phyloP scores from a whole-genome alignment of 768 basidiomycete genomes.

The Coprinopsis strossmayeri region DNA sequence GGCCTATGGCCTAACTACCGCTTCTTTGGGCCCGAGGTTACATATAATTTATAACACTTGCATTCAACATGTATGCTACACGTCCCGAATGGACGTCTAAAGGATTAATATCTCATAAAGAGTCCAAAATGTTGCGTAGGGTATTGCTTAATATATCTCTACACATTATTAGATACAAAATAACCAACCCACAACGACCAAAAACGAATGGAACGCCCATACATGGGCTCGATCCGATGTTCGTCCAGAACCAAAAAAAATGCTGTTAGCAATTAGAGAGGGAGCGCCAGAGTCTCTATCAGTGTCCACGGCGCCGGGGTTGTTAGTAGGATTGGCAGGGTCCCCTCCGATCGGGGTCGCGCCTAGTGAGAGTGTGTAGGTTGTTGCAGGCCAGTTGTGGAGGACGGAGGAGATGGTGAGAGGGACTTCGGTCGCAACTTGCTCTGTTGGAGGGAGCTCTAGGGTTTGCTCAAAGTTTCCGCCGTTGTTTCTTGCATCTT shows the following conservation, averaged over 20 bases:
- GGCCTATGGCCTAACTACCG: conserved; percentile 62
- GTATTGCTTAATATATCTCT: no score
- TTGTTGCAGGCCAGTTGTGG: no score
- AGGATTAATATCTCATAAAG: neutral
- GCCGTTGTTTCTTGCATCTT: conserved; percentile 28
- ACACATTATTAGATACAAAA: neutral
- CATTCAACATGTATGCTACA: no score
- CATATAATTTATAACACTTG: no score
- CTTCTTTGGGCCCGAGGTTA: no score
- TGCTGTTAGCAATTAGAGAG: no score
- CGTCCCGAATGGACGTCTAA: no score
- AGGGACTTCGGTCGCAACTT: conserved; percentile 18
- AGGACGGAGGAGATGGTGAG: conserved; percentile 7
- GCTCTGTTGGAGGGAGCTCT: conserved; percentile 28
- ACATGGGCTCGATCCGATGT: no score
- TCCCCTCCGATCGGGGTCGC: neutral
- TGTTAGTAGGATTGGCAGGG: no score
- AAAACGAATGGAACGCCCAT: neutral
- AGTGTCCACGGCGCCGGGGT: no score
- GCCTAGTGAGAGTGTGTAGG: neutral
- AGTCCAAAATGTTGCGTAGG: neutral
- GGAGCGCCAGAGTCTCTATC: no score
- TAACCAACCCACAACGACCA: neutral
- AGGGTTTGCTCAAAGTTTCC: conserved; percentile 35
- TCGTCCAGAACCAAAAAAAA: neutral